phyloP scores from a whole-genome alignment of 2,329 filamentous ascomycete genomes.

The Ceratocystis albifundus region DNA sequence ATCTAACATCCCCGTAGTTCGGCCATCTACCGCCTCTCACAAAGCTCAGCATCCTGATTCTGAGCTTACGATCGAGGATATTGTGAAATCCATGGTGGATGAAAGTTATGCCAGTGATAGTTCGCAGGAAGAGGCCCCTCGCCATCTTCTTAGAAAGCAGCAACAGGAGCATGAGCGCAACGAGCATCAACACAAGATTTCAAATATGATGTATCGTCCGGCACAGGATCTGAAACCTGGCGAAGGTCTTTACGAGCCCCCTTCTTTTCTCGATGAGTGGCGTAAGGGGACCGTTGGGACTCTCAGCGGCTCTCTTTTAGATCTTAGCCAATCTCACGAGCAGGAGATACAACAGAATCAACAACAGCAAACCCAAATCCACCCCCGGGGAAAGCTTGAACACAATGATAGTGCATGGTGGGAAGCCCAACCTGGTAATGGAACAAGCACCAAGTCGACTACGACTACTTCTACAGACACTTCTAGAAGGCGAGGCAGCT shows the following conservation, averaged over 20 bases:
- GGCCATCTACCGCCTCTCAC: not conserved
- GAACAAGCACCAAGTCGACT: not conserved
- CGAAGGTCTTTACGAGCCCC: constrained; percentile 46
- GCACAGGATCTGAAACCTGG: constrained; percentile 31
- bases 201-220: constrained; percentile 17
- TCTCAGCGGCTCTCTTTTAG: constrained; percentile 47
- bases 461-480: constrained; percentile 7
- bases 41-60: constrained; percentile 18
- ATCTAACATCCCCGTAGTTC: not conserved
- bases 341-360: constrained; percentile 18
- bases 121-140: constrained; percentile 19
- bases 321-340: constrained; percentile 36
- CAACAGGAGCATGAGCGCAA: constrained; percentile 17
- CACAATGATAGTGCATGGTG: constrained; percentile 57
- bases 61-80: constrained; percentile 24
- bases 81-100: constrained; percentile 18
- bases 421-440: constrained; percentile 41
- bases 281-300: constrained; percentile 53
- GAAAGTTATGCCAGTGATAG: constrained; percentile 20
- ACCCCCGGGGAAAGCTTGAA: constrained; percentile 5
- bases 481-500: constrained; percentile 36
- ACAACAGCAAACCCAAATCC: not conserved
- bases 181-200: constrained; percentile 18
- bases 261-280: constrained; percentile 60
- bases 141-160: constrained; percentile 14